These are phyloP conservation scores for Sporisorium scitamineum DNA, from an alignment of 1,284 basidiomycete species.

Conservation along the genomic window DNA sequence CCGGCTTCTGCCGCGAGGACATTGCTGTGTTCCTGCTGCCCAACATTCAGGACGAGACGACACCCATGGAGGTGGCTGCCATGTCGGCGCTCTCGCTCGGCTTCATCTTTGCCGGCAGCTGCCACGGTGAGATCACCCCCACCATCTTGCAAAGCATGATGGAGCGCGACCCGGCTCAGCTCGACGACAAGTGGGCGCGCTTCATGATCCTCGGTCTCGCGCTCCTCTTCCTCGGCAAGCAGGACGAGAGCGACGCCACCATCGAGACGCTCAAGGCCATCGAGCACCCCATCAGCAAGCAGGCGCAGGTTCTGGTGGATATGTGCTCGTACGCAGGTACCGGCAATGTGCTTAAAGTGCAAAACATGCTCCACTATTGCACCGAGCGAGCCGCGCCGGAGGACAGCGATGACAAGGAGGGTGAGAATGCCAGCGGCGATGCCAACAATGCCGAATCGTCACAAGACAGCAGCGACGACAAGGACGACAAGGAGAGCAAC, in stretches of 20 bases:
- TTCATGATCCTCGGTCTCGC: slow-evolving; percentile 92
- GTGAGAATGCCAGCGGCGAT: slow-evolving; percentile 42
- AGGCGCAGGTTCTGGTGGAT: slow-evolving; percentile 91
- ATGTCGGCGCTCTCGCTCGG: slow-evolving; percentile 89
- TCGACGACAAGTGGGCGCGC: slow-evolving; percentile 82
- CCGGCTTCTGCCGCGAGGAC: slow-evolving; percentile 90
- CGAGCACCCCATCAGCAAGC: slow-evolving; percentile 90
- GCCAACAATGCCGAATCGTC: slow-evolving; percentile 14
- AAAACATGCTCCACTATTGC: slow-evolving; percentile 91
- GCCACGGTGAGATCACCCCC: slow-evolving; percentile 90
- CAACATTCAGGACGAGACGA: slow-evolving; percentile 66
- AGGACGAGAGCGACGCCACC: slow-evolving; percentile 85
- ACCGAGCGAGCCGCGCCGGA: slow-evolving; percentile 84
- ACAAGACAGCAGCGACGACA: slow-evolving; percentile 33
- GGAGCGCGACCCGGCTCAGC: slow-evolving; percentile 70
- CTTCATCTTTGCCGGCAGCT: slow-evolving; percentile 95
- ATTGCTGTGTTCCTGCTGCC: slow-evolving; percentile 71
- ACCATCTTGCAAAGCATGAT: slow-evolving; percentile 92
- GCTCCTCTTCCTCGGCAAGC: slow-evolving; percentile 81
- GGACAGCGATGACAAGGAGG: slow-evolving; percentile 58
- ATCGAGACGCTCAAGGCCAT: slow-evolving; percentile 95
- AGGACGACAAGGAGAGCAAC: slow-evolving; percentile 74
- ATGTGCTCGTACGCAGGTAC: slow-evolving; percentile 95
- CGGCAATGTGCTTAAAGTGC: slow-evolving; percentile 94
- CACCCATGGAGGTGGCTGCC: slow-evolving; percentile 88